Evolutionary conservation across 441 rosid genomes (phyloP).

Genomic region (Metrosideros polymorpha): DNA sequence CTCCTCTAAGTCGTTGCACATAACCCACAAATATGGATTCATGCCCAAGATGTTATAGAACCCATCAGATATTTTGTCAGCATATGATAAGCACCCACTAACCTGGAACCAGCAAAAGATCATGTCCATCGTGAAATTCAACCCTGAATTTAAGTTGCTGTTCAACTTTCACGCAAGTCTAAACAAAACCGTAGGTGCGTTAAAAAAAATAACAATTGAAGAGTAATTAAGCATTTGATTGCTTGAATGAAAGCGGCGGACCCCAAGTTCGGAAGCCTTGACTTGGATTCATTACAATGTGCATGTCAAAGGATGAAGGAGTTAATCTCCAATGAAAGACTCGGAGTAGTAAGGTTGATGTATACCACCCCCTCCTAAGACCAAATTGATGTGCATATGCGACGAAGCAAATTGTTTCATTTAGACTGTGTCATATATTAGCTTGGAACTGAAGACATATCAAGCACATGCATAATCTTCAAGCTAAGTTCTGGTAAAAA

Average conservation of each 20-base stretch:
- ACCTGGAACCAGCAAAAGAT: slow-evolving; percentile 35
- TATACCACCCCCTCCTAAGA: neutral
- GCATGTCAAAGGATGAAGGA: neutral
- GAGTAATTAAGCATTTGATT: neutral
- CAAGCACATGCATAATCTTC: neutral
- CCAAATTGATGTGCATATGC: neutral
- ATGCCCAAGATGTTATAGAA: slow-evolving; percentile 89
- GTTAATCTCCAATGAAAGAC: neutral
- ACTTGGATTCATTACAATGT: neutral
- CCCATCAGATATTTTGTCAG: slow-evolving; percentile 82
- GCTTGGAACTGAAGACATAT: neutral
- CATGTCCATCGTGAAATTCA: neutral
- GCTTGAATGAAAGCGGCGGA: neutral
- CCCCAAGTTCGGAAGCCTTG: neutral
- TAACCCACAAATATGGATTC: slow-evolving; percentile 86
- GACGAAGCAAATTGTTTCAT: neutral
- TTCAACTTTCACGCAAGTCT: neutral
- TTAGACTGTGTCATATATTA: neutral
- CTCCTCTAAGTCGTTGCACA: slow-evolving; percentile 74
- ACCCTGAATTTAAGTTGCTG: neutral
- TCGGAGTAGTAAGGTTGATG: neutral
- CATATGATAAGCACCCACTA: slow-evolving; percentile 83
- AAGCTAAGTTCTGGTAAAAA: neutral
- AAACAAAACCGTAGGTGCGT: neutral
- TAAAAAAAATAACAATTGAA: neutral